Conservation (phyloP, 2,329 filamentous ascomycete genomes). For the Diaporthe ilicicola region DNA sequence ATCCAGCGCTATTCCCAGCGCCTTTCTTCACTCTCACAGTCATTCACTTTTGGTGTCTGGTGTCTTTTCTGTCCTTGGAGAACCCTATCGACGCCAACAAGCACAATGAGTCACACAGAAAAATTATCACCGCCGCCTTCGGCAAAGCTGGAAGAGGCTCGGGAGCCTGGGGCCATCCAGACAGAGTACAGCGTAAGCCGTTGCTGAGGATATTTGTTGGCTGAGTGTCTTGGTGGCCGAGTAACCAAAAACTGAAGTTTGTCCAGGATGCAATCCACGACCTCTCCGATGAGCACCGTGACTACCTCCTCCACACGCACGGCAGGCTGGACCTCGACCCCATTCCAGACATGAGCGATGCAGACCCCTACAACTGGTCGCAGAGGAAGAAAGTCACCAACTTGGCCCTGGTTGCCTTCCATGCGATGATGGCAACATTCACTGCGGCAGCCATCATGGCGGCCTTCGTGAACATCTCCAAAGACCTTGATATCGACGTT, state of each 20-base stretch:
- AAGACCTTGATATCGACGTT: conserved; percentile 57
- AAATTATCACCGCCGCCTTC: conserved; percentile 18
- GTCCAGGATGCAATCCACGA: conserved; percentile 25
- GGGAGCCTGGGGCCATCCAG: not conserved
- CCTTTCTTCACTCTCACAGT: not conserved
- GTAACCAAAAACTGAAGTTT: not conserved
- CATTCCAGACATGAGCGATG: conserved; percentile 56
- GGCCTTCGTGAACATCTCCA: conserved; percentile 61
- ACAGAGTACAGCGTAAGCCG: conserved; percentile 21
- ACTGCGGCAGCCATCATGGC: conserved; percentile 54
- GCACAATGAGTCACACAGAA: conserved; percentile 27
- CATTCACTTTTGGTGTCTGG: not conserved
- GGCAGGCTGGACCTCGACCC: conserved; percentile 63
- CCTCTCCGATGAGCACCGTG: conserved; percentile 52
- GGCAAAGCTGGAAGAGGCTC: conserved; percentile 27
- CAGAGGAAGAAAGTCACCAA: conserved; percentile 62
- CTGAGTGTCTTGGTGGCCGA: not conserved
- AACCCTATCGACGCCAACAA: not conserved
- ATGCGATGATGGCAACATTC: conserved; percentile 50
- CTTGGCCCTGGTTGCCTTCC: conserved; percentile 62
- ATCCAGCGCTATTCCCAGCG: no score
- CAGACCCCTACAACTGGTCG: conserved; percentile 66
- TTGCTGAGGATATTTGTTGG: no score
- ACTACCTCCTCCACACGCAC: conserved; percentile 61
- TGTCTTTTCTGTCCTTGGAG: not conserved